These are phyloP conservation scores for Prunus salicina DNA, from an alignment of 306 rosid genomes.

Conservation along the genomic window DNA sequence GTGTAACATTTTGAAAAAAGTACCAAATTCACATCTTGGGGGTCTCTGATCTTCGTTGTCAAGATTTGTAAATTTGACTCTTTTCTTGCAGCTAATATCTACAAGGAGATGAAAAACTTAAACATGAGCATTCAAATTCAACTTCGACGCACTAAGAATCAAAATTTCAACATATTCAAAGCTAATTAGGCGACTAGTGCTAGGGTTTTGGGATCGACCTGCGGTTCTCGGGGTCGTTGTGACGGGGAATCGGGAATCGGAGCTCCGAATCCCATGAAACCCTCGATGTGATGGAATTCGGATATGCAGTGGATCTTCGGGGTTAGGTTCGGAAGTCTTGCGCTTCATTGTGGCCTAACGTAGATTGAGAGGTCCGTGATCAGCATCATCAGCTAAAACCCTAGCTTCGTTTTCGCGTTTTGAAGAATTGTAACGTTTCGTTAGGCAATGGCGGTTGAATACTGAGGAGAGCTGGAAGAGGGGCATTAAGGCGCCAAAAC, in stretches of 20 bases:
- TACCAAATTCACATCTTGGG: constrained; percentile 22
- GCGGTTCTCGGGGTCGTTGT: constrained; percentile 7
- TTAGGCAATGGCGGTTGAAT: constrained; percentile 9
- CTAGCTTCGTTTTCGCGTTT: neutral
- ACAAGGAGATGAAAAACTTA: neutral
- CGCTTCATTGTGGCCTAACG: constrained; percentile 26
- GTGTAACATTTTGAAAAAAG: neutral
- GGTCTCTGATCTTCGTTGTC: constrained; percentile 24
- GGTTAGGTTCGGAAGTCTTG: constrained; percentile 18
- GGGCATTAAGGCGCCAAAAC: constrained; percentile 33
- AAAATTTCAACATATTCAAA: neutral
- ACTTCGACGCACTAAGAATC: neutral
- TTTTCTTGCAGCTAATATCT: constrained; percentile 33
- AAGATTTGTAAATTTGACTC: constrained; percentile 13
- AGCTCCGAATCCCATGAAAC: constrained; percentile 15
- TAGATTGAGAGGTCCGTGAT: neutral
- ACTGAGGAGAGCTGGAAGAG: neutral
- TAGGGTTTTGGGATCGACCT: constrained; percentile 16
- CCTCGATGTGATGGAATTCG: constrained; percentile 4
- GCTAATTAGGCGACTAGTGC: neutral
- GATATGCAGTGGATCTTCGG: constrained; percentile 18
- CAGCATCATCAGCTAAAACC: neutral
- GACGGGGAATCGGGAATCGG: constrained; percentile 1
- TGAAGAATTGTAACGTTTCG: neutral
- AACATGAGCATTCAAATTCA: neutral